Evolutionary conservation across 2,329 filamentous ascomycete species (phyloP).

Genomic region (Lojkania enalia): DNA sequence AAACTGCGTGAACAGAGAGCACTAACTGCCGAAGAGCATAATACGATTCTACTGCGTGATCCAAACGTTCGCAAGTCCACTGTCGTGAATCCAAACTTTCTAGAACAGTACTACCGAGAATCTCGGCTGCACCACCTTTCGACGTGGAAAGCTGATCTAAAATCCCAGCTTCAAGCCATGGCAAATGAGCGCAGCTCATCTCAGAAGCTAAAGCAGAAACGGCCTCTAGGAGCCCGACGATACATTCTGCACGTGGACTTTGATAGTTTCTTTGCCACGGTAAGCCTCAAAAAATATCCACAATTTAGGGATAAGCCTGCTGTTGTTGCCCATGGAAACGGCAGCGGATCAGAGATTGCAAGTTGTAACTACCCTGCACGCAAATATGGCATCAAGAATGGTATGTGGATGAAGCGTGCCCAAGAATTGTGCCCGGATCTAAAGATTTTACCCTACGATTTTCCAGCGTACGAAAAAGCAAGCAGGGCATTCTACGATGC

Average conservation of each 20-base stretch:
- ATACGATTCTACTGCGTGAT: slow-evolving; percentile 79
- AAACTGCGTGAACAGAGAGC: slow-evolving; percentile 12
- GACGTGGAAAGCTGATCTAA: slow-evolving; percentile 94
- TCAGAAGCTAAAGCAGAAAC: slow-evolving; percentile 56
- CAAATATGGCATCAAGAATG: slow-evolving; percentile 86
- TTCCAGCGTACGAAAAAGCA: slow-evolving; percentile 89
- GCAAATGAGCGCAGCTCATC: slow-evolving; percentile 68
- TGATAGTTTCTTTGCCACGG: slow-evolving; percentile 96
- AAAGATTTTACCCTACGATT: slow-evolving; percentile 93
- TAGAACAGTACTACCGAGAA: slow-evolving; percentile 93
- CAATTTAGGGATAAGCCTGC: slow-evolving; percentile 77
- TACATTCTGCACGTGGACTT: slow-evolving; percentile 98
- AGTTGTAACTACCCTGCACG: slow-evolving; percentile 96
- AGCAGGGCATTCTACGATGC: slow-evolving; percentile 86
- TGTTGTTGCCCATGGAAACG: slow-evolving; percentile 85
- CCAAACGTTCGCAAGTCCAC: slow-evolving; percentile 86
- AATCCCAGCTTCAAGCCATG: slow-evolving; percentile 81
- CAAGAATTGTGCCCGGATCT: slow-evolving; percentile 80
- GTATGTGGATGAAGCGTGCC: slow-evolving; percentile 99
- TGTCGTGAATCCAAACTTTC: slow-evolving; percentile 87
- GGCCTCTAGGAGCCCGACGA: slow-evolving; percentile 65
- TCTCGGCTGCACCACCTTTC: slow-evolving; percentile 94
- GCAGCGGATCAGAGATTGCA: slow-evolving; percentile 89
- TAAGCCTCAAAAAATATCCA: slow-evolving; percentile 78
- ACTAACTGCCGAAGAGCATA: slow-evolving; percentile 90